Conservation (phyloP, 2,329 filamentous ascomycete genomes). For the Fusarium sp. region DNA sequence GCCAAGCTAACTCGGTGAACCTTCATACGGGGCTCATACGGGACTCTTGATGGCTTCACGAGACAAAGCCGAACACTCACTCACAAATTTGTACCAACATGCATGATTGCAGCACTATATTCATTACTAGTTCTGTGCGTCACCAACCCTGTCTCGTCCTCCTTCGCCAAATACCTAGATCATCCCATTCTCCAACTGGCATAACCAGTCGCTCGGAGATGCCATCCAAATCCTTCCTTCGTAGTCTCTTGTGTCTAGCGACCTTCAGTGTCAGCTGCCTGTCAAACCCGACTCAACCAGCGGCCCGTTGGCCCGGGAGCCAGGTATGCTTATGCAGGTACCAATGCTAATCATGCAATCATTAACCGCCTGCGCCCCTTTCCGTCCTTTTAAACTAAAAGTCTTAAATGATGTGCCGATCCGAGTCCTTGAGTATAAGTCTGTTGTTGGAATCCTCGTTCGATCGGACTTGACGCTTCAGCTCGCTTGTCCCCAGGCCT, state of each 20-base stretch:
- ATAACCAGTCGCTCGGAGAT: conserved; percentile 22
- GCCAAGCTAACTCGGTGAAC: background rate
- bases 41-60: background rate
- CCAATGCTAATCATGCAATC: conserved; percentile 54
- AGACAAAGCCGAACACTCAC: background rate
- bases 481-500: conserved; percentile 1
- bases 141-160: conserved; percentile 29
- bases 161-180: conserved; percentile 34
- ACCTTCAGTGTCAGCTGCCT: conserved; percentile 12
- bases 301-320: conserved; percentile 30
- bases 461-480: conserved; percentile 16
- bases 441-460: conserved; percentile 16
- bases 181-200: conserved; percentile 18
- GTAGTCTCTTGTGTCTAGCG: conserved; percentile 9
- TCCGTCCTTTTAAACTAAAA: conserved; percentile 36
- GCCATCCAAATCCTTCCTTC: conserved; percentile 26
- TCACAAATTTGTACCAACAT: background rate
- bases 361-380: conserved; percentile 47
- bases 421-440: conserved; percentile 17
- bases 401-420: conserved; percentile 27
- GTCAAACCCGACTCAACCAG: conserved; percentile 30
- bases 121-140: conserved; percentile 48
- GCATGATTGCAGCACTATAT: conserved; percentile 42
- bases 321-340: conserved; percentile 46
- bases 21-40: background rate